Percentiles rank a stretch among this genome's conserved stretches.
phyloP scores from a whole-genome alignment of 2,329 filamentous ascomycete genomes.

The Biscogniauxia sp. region DNA sequence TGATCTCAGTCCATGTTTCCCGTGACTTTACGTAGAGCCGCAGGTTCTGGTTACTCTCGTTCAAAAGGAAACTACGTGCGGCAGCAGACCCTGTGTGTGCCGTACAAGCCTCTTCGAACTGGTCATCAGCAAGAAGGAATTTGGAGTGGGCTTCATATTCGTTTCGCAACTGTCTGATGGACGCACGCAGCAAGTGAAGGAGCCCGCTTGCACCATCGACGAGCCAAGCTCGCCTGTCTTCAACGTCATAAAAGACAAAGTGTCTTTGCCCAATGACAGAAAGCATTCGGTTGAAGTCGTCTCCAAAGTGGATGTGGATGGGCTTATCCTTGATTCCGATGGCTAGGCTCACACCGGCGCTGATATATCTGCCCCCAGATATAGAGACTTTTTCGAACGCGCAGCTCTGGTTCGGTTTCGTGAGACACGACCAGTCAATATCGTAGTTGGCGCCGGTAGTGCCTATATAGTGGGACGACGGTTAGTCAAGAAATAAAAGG shows the following conservation, averaged over 20 bases:
- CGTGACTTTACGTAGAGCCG: too few species aligned
- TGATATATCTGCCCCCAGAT: conserved; percentile 20
- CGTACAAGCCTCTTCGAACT: too few species aligned
- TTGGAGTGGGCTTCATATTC: too few species aligned
- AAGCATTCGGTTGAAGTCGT: conserved; percentile 23
- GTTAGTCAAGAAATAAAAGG: too few species aligned
- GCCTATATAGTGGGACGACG: not conserved
- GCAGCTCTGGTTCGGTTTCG: not conserved
- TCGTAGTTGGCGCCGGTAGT: conserved; percentile 16
- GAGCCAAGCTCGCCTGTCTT: conserved; percentile 32
- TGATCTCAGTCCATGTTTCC: too few species aligned
- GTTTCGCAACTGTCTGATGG: too few species aligned
- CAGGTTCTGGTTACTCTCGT: too few species aligned
- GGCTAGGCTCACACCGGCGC: conserved; percentile 16
- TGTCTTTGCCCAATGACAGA: conserved; percentile 27
- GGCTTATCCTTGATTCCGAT: conserved; percentile 26
- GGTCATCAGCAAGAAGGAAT: too few species aligned
- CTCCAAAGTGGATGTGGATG: conserved; percentile 5
- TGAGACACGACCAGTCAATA: conserved; percentile 5
- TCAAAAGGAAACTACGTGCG: too few species aligned
- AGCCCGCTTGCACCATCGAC: conserved; percentile 34
- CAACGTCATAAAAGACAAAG: conserved; percentile 32
- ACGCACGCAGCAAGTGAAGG: conserved; percentile 23
- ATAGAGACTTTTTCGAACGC: conserved; percentile 23
- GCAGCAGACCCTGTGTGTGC: too few species aligned